Evolutionary conservation across 306 rosid genomes (phyloP).

Genomic region (Trifolium repens): DNA sequence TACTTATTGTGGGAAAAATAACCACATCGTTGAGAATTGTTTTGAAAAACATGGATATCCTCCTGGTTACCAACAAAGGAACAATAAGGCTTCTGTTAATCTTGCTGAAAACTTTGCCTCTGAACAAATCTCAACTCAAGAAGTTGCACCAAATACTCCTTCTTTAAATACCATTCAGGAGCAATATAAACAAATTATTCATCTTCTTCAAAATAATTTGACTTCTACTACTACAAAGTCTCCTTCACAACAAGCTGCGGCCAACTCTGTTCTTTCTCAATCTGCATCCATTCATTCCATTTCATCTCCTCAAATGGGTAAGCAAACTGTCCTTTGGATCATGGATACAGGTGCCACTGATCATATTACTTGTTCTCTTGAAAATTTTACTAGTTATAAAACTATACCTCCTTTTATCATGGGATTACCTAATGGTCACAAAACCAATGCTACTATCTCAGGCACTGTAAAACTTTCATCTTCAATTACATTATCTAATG

Average conservation of each 20-base stretch:
- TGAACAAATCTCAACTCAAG: background rate
- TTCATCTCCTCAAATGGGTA: background rate
- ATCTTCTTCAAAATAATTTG: too few relatives aligned
- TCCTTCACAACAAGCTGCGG: background rate
- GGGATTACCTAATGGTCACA: background rate
- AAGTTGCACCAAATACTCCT: background rate
- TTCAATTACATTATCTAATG: background rate
- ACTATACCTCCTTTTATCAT: background rate
- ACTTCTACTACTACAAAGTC: background rate
- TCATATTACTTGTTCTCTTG: background rate
- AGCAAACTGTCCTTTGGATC: background rate
- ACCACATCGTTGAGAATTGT: background rate
- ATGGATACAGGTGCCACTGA: background rate
- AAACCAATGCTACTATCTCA: background rate
- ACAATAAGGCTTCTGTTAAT: background rate
- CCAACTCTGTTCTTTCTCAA: background rate
- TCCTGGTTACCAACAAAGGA: background rate
- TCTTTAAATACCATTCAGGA: background rate
- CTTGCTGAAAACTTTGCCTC: background rate
- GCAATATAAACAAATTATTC: background rate
- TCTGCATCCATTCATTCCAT: background rate
- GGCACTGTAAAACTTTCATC: background rate
- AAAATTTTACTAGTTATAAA: conserved; percentile 5
- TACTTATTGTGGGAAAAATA: background rate
- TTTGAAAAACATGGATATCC: too few relatives aligned